These are phyloP conservation scores for Rheum nobile DNA, from an alignment of 148 eudicot species.

Conservation along the genomic window DNA sequence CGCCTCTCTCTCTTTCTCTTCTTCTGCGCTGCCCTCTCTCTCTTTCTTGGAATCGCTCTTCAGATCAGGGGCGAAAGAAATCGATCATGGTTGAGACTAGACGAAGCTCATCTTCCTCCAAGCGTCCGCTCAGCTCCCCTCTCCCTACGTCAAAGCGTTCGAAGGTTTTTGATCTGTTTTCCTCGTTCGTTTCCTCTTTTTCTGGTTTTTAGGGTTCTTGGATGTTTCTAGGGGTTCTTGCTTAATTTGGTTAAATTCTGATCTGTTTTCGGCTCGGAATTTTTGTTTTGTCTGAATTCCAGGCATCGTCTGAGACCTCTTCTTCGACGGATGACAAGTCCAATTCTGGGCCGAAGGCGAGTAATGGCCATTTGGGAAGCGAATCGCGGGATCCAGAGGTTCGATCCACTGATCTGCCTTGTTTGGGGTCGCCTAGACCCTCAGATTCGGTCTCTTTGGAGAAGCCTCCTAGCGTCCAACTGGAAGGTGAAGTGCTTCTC, in stretches of 20 bases:
- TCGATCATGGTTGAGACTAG: constrained; percentile 64
- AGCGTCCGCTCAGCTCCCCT: constrained; percentile 52
- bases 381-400: constrained; percentile 40
- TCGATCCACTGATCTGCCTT: constrained; percentile 50
- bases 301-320: constrained; percentile 52
- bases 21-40: background rate
- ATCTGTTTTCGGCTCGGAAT: background rate
- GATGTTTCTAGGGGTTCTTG: constrained; percentile 1
- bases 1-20: background rate
- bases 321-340: constrained; percentile 46
- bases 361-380: constrained; percentile 18
- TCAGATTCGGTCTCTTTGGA: constrained; percentile 27
- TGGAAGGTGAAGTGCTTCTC: constrained; percentile 22
- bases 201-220: background rate
- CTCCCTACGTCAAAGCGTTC: constrained; percentile 51
- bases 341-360: constrained; percentile 21
- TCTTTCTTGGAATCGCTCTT: constrained; percentile 9
- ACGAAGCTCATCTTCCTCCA: constrained; percentile 68
- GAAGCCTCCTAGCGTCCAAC: constrained; percentile 30
- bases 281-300: constrained; percentile 11
- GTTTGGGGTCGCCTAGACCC: constrained; percentile 16
- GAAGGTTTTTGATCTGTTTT: constrained; percentile 37
- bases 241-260: background rate
- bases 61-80: constrained; percentile 19
- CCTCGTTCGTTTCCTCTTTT: background rate